These are phyloP conservation scores for Vitis hybrid DNA, from an alignment of 177 flowering plant species.

Conservation along the genomic window DNA sequence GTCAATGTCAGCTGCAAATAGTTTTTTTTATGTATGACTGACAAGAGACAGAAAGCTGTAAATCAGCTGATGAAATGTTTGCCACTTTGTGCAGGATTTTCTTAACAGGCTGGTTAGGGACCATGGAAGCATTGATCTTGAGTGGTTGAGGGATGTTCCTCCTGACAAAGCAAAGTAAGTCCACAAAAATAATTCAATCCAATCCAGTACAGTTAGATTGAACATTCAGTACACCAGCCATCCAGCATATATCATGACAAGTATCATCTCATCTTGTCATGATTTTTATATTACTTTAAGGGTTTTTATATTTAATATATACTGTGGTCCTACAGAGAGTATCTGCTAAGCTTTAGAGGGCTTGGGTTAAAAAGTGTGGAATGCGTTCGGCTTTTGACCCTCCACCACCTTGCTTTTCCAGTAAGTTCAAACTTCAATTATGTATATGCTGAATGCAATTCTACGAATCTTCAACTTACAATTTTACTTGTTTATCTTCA, in stretches of 20 bases:
- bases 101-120: conserved; percentile 66
- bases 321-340: conserved; percentile 50
- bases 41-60: conserved; percentile 1
- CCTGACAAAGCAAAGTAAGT: conserved; percentile 93
- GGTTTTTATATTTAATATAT: neutral
- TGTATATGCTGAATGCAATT: neutral
- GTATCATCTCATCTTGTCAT: too few relatives aligned
- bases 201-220: neutral
- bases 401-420: conserved; percentile 91
- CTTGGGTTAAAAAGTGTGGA: conserved; percentile 94
- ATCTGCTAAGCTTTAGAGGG: conserved; percentile 72
- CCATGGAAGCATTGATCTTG: conserved; percentile 80
- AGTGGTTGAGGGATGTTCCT: conserved; percentile 86
- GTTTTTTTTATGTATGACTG: neutral
- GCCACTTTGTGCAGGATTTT: conserved; percentile 57
- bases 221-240: neutral
- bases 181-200: neutral
- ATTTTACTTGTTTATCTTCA: conserved; percentile 1
- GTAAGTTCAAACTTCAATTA: conserved; percentile 46
- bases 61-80: conserved; percentile 4
- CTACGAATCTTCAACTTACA: neutral
- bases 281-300: neutral
- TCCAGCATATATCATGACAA: neutral
- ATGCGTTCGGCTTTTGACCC: conserved; percentile 85
- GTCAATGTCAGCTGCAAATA: neutral